A percentile compares a stretch with the other conserved stretches of the same genome.
Evolutionary conservation across 257 asterid genomes (phyloP).

Genomic region (Jaltomata sinuosa): DNA sequence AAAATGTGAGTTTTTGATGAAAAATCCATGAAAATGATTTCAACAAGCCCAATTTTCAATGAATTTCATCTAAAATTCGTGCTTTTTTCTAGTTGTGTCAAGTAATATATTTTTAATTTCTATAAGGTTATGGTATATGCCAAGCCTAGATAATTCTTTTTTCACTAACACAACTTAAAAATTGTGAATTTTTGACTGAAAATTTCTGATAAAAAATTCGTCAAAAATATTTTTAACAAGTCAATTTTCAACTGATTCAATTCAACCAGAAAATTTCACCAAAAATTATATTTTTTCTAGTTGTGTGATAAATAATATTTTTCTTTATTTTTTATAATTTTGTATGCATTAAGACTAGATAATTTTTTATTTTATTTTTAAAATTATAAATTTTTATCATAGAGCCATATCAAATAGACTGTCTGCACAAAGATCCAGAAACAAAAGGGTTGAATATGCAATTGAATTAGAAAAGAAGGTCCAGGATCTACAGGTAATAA

Average conservation of each 20-base stretch:
- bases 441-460: conserved; percentile 14
- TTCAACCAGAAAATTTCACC: too few relatives aligned
- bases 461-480: conserved; percentile 25
- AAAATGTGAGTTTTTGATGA: background rate
- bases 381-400: background rate
- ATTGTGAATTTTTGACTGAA: too few relatives aligned
- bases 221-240: too few relatives aligned
- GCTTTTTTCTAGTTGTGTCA: background rate
- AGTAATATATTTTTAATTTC: background rate
- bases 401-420: conserved; percentile 53
- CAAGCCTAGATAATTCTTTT: too few relatives aligned
- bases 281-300: too few relatives aligned
- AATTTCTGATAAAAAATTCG: background rate
- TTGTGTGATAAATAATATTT: background rate
- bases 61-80: background rate
- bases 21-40: background rate
- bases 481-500: conserved; percentile 22
- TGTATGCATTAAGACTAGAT: background rate
- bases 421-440: conserved; percentile 42
- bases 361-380: too few relatives aligned
- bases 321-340: background rate
- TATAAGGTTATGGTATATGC: background rate
- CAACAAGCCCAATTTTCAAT: background rate
- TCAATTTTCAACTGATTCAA: too few relatives aligned
- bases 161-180: too few relatives aligned